Evolutionary conservation across 176 grass and related monocot species (phyloP).

Genomic region (Ensete ventricosum): DNA sequence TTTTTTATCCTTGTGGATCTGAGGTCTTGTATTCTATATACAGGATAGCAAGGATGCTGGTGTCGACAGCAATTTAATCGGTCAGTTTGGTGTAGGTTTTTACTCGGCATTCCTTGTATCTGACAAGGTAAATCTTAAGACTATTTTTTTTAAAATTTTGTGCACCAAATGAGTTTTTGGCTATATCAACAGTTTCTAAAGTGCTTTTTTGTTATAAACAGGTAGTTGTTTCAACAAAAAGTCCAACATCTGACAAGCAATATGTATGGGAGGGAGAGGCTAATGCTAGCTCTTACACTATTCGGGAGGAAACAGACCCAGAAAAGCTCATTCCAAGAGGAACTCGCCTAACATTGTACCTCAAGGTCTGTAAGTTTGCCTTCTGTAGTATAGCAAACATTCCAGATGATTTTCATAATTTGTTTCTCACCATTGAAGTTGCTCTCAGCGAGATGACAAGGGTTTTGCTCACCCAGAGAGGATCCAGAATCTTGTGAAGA

Average conservation of each 20-base stretch:
- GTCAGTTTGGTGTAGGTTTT: slow-evolving; percentile 98
- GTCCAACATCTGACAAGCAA: slow-evolving; percentile 91
- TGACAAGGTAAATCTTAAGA: slow-evolving; percentile 60
- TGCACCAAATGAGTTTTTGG: neutral
- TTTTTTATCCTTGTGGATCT: neutral
- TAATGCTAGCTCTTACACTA: slow-evolving; percentile 68
- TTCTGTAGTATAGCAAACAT: slow-evolving; percentile 4
- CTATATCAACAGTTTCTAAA: neutral
- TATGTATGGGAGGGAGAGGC: slow-evolving; percentile 92
- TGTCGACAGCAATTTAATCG: slow-evolving; percentile 88
- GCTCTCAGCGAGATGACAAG: slow-evolving; percentile 65
- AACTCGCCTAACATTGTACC: slow-evolving; percentile 74
- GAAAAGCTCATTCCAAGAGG: slow-evolving; percentile 82
- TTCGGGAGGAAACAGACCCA: slow-evolving; percentile 71
- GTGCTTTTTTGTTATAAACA: slow-evolving; percentile 11
- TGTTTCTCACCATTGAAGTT: slow-evolving; percentile 10
- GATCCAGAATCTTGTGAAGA: slow-evolving; percentile 93
- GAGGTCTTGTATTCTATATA: slow-evolving; percentile 10
- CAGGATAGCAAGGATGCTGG: slow-evolving; percentile 92
- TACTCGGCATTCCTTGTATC: slow-evolving; percentile 92
- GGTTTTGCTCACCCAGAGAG: slow-evolving; percentile 90
- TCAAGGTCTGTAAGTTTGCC: slow-evolving; percentile 55
- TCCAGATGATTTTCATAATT: neutral
- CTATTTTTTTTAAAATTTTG: neutral
- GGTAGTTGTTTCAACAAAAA: slow-evolving; percentile 89